These are phyloP conservation scores for Pseudocercospora musae DNA, from an alignment of 2,329 filamentous ascomycete genomes.

Conservation along the genomic window DNA sequence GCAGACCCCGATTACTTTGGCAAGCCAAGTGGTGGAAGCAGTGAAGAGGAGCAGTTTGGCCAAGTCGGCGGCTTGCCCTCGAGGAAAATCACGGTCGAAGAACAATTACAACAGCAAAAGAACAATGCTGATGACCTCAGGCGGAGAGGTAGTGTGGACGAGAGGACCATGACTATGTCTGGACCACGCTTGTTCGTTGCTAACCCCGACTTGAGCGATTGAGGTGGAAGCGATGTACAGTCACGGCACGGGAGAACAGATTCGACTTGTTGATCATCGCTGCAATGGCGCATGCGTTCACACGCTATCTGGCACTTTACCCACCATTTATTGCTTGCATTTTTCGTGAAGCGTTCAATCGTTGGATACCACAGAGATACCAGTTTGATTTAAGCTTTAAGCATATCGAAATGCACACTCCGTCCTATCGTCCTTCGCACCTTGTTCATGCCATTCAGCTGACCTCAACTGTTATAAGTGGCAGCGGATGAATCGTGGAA, in stretches of 20 bases:
- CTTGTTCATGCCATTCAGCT: neutral
- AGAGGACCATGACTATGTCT: slow-evolving; percentile 71
- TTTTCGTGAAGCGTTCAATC: slow-evolving; percentile 5
- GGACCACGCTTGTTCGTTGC: slow-evolving; percentile 74
- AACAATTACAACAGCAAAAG: slow-evolving; percentile 55
- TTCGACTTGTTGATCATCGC: neutral
- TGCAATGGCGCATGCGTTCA: neutral
- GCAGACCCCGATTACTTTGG: slow-evolving; percentile 42
- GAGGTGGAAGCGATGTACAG: neutral
- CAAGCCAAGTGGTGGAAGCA: slow-evolving; percentile 40
- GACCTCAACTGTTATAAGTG: no score
- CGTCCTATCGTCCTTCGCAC: neutral
- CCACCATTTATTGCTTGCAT: neutral
- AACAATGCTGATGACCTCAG: slow-evolving; percentile 69
- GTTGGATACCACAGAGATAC: slow-evolving; percentile 10
- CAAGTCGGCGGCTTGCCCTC: slow-evolving; percentile 50
- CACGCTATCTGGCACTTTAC: neutral
- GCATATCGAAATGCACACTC: neutral
- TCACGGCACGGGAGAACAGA: neutral
- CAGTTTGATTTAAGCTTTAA: neutral
- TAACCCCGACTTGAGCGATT: slow-evolving; percentile 68
- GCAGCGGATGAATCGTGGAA: no score
- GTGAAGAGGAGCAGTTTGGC: slow-evolving; percentile 55
- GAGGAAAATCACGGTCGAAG: slow-evolving; percentile 33
- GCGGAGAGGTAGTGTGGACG: slow-evolving; percentile 77